Conservation (phyloP, 345 rosid species). For the Eucalyptus pauciflora region DNA sequence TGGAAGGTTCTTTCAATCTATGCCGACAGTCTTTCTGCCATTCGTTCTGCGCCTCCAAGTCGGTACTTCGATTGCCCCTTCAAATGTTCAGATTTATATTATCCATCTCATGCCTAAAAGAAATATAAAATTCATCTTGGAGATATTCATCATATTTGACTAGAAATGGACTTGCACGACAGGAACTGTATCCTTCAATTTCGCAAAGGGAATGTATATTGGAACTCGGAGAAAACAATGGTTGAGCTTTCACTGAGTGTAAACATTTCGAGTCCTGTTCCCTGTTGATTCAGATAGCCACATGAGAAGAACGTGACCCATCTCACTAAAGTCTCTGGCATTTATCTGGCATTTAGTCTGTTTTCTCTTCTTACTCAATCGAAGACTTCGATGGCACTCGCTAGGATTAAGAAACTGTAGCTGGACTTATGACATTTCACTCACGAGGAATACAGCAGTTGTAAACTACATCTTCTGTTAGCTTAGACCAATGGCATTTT, state of each 20-base stretch:
- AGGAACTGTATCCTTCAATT: neutral
- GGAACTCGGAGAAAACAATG: neutral
- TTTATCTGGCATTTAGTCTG: neutral
- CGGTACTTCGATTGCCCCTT: neutral
- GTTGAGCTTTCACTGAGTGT: neutral
- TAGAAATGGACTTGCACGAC: neutral
- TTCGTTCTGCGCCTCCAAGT: neutral
- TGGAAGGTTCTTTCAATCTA: neutral
- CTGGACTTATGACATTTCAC: too few species aligned
- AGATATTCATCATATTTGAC: neutral
- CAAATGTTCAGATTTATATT: neutral
- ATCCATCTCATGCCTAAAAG: neutral
- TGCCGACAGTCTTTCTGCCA: neutral
- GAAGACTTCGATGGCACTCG: rapidly evolving
- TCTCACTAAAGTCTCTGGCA: neutral
- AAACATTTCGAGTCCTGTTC: too few species aligned
- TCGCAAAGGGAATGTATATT: too few species aligned
- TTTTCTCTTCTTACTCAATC: neutral
- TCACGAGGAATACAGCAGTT: neutral
- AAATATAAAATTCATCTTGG: neutral
- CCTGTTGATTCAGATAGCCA: neutral
- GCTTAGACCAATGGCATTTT: neutral
- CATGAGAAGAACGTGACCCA: too few species aligned
- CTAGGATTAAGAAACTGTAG: too few species aligned
- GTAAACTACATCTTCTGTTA: neutral